Percentiles rank a stretch among this genome's conserved stretches.
Evolutionary conservation across 1,284 basidiomycete genomes (phyloP).

Genomic region (Puccinia novopanici): DNA sequence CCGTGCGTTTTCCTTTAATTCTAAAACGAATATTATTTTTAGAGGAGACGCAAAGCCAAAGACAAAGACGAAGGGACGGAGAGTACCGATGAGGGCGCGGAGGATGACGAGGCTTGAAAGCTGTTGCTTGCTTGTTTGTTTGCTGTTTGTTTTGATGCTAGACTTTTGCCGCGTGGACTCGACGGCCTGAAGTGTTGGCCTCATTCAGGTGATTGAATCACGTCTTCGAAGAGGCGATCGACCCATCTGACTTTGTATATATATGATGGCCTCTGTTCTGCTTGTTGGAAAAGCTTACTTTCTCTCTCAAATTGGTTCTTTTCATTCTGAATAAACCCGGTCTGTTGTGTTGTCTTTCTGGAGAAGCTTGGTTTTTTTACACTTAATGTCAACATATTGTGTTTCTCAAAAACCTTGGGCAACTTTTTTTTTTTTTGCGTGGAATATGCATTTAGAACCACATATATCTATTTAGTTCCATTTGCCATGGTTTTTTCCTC

Average conservation of each 20-base stretch:
- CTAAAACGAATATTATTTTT: not conserved
- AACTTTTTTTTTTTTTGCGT: no score
- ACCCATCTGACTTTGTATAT: not conserved
- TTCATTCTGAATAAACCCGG: no score
- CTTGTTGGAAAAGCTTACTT: not conserved
- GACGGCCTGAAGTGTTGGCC: no score
- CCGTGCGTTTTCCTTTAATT: not conserved
- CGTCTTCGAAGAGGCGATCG: not conserved
- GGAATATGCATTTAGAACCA: no score
- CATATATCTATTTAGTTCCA: no score
- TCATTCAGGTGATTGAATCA: not conserved
- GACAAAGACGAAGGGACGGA: slow-evolving; percentile 31
- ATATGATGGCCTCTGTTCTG: no score
- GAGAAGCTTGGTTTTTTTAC: no score
- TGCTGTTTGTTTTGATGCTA: not conserved
- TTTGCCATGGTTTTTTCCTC: no score
- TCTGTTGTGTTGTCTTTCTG: no score
- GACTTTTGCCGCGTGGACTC: no score
- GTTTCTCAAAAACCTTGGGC: no score
- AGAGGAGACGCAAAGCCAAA: slow-evolving; percentile 34
- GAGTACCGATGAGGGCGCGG: slow-evolving; percentile 11
- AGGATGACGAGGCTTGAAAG: slow-evolving; percentile 1
- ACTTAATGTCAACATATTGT: no score
- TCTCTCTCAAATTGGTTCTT: not conserved
- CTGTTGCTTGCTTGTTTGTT: not conserved